phyloP scores from a whole-genome alignment of 2,329 filamentous ascomycete genomes.

The Penicillium sp. region DNA sequence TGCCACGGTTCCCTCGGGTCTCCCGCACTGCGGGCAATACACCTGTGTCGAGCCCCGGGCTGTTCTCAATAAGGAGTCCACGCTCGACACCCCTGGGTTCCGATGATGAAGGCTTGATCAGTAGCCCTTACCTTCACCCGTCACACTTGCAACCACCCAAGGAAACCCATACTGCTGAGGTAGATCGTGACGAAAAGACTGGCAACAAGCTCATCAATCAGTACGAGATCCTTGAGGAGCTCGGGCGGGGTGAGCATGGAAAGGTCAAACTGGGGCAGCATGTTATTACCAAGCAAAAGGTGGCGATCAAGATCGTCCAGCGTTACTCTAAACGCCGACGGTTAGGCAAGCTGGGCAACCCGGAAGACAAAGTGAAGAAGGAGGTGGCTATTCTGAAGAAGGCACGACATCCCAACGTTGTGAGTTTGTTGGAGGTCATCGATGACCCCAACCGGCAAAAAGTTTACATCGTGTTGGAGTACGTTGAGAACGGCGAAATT shows the following conservation, averaged over 20 bases:
- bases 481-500: conserved; percentile 91
- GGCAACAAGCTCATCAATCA: conserved; percentile 97
- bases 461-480: conserved; percentile 97
- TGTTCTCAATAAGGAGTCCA: conserved; percentile 43
- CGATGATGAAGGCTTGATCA: conserved; percentile 40
- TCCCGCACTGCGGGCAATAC: conserved; percentile 50
- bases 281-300: conserved; percentile 70
- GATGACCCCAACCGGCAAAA: conserved; percentile 96
- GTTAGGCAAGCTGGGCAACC: conserved; percentile 72
- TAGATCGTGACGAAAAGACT: conserved; percentile 84
- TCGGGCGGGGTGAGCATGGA: conserved; percentile 92
- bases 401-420: conserved; percentile 95
- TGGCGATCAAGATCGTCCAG: conserved; percentile 98
- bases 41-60: conserved; percentile 49
- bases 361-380: conserved; percentile 76
- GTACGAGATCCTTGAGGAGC: conserved; percentile 95
- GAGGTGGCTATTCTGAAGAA: conserved; percentile 99
- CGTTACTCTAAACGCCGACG: conserved; percentile 91
- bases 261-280: conserved; percentile 96
- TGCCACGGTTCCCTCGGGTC: conserved; percentile 25
- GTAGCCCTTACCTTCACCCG: conserved; percentile 68
- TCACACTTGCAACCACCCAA: conserved; percentile 71
- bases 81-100: conserved; percentile 36
- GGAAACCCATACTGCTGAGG: conserved; percentile 87
- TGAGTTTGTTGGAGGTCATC: conserved; percentile 93